Conservation (phyloP, 73 alveolate genomes). For the Paramecium caudatum region DNA sequence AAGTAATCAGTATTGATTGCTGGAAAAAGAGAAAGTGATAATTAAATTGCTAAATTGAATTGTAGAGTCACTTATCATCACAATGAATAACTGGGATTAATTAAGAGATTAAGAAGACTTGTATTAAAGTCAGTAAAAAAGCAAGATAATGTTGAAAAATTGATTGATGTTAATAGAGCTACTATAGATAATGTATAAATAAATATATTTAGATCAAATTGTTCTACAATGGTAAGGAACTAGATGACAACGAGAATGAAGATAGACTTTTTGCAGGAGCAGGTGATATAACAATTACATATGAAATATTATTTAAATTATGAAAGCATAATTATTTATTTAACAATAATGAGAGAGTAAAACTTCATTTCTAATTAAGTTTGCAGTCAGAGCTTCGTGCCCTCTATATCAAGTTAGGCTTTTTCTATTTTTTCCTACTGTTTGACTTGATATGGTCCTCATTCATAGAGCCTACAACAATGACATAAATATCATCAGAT, state of each 20-base stretch:
- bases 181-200: background rate
- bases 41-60: background rate
- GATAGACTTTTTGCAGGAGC: too few species aligned
- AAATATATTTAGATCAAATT: too few species aligned
- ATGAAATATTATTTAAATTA: too few species aligned
- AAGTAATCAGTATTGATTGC: background rate
- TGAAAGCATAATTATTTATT: background rate
- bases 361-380: background rate
- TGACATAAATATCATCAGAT: background rate
- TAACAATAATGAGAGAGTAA: conserved; percentile 56
- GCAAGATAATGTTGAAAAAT: background rate
- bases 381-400: conserved; percentile 31
- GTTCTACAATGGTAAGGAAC: too few species aligned
- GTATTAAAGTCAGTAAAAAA: background rate
- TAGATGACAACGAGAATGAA: too few species aligned
- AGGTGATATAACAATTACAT: too few species aligned
- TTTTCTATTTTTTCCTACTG: conserved; percentile 29
- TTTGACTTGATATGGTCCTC: conserved; percentile 63
- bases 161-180: background rate
- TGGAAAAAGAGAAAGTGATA: conserved; percentile 4
- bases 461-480: conserved; percentile 21
- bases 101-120: background rate
- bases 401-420: conserved; percentile 22
- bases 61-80: conserved; percentile 22
- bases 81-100: background rate